Base-by-base conservation (phyloP, 331 rosid genomes). In the Cydonia oblonga region DNA sequence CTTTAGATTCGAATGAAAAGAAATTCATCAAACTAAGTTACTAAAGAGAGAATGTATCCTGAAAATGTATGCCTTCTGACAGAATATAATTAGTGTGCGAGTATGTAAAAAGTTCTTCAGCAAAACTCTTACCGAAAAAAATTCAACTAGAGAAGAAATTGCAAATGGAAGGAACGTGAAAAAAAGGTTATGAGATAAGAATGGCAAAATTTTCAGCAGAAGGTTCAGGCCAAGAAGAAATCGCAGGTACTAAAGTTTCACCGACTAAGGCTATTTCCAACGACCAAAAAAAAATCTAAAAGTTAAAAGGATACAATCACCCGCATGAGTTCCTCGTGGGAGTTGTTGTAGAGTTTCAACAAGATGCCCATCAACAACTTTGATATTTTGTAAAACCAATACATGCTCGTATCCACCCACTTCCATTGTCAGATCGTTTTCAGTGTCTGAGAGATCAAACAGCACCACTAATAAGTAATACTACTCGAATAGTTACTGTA, bases 331-430 rank as follows among this genome's bases (percentile, higher is more conserved):
- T 82, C 98, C 98, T 64, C 89, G 83, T 64, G 96, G 92, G 73
- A 93, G 84, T 52, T 82, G 86, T 79, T 87, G 85, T 69, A 93
- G 77, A 74, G 83, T 71, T 72, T 85, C 95, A 77, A 89, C 71
- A 72, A 87, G 80, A 78, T 87, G 90, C 59, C 87, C 92, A 78
- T 93, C 97, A 16, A 93, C 97, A 77, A 87, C 97, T 73, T 88
- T 87, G 67, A 86, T 81, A 75, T 81, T 66, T 83, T 76, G 86
- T 78, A 83, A 75, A 70, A 91, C 98, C 79, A 70, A 80, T 35
- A 89, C 93, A 82, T 93, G 90, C 65, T 93, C 79, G 74, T 93
- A 93, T 62, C 98, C 98, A 28, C 98, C 96, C 68, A 93, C 95
- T 84, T 93, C 97, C 42, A 38, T 65, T 8, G 92, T 86, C 44